Evolutionary conservation across 805 yeast genomes (phyloP), one percentile per base, ranked within the genome.

Genomic region (Candida hungchunana): DNA sequence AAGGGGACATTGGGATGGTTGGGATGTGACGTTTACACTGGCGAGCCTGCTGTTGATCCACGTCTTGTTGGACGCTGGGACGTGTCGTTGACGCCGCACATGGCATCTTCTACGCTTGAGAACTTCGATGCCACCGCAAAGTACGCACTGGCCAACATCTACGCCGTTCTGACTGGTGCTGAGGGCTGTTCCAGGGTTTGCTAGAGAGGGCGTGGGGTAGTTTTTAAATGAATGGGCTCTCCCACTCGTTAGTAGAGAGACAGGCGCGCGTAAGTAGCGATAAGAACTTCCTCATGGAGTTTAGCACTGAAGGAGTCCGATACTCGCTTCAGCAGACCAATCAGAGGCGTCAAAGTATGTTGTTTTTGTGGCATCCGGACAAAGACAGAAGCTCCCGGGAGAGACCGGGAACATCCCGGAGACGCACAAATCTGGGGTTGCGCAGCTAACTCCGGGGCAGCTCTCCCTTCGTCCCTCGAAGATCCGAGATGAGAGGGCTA

Each of bases 1-100:
- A 31, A 53, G 6, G 78, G 77, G 0, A 65, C 65, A 23, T 57
- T 78, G 5, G 58, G 73, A 26, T 77, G 71, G 55, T 69, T 79
- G 5, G 86, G 82, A 0, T 56, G 72, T 34, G 86, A 79, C 50
- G 84, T 79, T 3, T 78, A 63, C 48, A 73, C 73, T 47, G 48
- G 63, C 12, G 85, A 79, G 51, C 85, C 85, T 5, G 22, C 16
- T 1, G 49, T 64, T 5, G 63, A 64, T 19, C 34, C 36, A 7
- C 47, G 51, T 14, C 43, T 62, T 15, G 1, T 45, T 4, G 36
- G 43, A 2, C 51, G 67, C 35, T 51, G 54, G 29, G 77, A 74
- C 46, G 74, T 74, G 7, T 49, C 71, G 3, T 49, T 75, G 37
- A 74, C 82, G 5, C 86, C 86, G 3, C 86, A 79, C 51, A 55